Evolutionary conservation across 805 yeast genomes (phyloP).

Genomic region (Wickerhamomyces bisporus): DNA sequence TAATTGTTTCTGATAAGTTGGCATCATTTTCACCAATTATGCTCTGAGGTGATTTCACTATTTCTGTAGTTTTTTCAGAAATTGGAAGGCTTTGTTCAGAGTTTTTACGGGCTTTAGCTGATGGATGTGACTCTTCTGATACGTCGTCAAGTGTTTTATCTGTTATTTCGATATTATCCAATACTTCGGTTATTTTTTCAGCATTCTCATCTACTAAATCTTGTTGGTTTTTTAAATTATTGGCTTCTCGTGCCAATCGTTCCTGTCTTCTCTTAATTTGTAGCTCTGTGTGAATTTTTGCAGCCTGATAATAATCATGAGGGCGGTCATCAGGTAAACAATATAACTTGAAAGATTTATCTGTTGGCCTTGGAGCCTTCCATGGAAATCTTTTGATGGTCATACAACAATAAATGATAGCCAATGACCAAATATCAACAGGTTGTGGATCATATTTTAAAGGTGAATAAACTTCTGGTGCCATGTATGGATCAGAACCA

Average conservation of each 20-base stretch:
- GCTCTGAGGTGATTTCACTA: constrained; percentile 2
- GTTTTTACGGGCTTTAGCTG: too few species aligned
- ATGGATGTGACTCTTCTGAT: too few species aligned
- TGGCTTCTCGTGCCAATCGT: constrained; percentile 21
- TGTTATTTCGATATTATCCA: constrained; percentile 13
- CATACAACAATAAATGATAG: constrained; percentile 84
- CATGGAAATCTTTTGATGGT: constrained; percentile 81
- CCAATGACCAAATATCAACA: constrained; percentile 82
- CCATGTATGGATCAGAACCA: constrained; percentile 83
- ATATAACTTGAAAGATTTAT: constrained; percentile 64
- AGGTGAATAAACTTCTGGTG: constrained; percentile 66
- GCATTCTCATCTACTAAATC: constrained; percentile 4
- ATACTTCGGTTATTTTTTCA: constrained; percentile 11
- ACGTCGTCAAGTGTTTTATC: constrained; percentile 5
- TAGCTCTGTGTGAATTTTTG: constrained; percentile 63
- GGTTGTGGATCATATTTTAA: constrained; percentile 62
- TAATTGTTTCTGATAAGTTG: neutral
- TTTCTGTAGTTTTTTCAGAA: neutral
- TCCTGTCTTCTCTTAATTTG: constrained; percentile 56
- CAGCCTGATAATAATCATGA: constrained; percentile 70
- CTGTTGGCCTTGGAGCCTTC: constrained; percentile 71
- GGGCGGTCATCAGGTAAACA: constrained; percentile 65
- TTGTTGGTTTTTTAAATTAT: constrained; percentile 7
- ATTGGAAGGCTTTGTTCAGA: too few species aligned
- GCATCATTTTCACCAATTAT: constrained; percentile 1